A percentile compares a stretch with the other conserved stretches of the same genome.
Conservation (phyloP, 352 stramenopile genomes). For the Pythium brachiatum region DNA sequence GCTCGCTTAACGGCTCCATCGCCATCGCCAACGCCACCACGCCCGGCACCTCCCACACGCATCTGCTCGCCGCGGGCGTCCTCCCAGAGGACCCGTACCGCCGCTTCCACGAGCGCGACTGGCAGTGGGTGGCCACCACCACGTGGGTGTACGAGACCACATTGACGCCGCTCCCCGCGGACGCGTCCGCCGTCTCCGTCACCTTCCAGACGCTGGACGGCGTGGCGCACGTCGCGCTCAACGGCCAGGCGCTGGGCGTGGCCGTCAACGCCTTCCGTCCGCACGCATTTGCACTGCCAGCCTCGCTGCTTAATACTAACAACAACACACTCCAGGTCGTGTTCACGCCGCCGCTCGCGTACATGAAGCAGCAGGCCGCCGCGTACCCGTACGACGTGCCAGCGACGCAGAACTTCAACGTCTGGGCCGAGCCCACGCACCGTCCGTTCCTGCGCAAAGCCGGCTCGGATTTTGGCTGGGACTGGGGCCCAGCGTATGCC, state of each 20-base stretch:
- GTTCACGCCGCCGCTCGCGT: slow-evolving; percentile 56
- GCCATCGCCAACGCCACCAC: slow-evolving; percentile 42
- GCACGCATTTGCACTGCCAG: slow-evolving; percentile 44
- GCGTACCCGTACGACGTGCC: slow-evolving; percentile 78
- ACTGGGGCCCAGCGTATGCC: slow-evolving; percentile 79
- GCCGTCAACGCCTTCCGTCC: slow-evolving; percentile 69
- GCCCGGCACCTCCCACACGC: slow-evolving; percentile 70
- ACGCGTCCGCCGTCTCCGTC: slow-evolving; percentile 20
- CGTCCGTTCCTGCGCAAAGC: slow-evolving; percentile 85
- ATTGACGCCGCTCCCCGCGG: slow-evolving; percentile 27
- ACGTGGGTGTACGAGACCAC: slow-evolving; percentile 76
- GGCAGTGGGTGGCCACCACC: slow-evolving; percentile 62
- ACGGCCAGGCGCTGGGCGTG: slow-evolving; percentile 42
- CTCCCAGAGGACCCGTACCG: slow-evolving; percentile 52
- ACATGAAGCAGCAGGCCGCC: slow-evolving; percentile 46
- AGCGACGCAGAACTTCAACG: slow-evolving; percentile 72
- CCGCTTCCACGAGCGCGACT: slow-evolving; percentile 68
- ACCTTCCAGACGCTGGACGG: slow-evolving; percentile 74
- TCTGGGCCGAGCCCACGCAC: slow-evolving; percentile 74
- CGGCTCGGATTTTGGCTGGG: slow-evolving; percentile 85
- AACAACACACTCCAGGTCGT: slow-evolving; percentile 54
- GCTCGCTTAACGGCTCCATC: slow-evolving; percentile 58
- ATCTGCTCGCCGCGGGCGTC: slow-evolving; percentile 58
- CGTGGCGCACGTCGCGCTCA: slow-evolving; percentile 62
- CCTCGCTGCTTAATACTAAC: slow-evolving; percentile 19